Evolutionary conservation across 805 yeast species (phyloP).

Genomic region (Barnettozyma botsteinii): DNA sequence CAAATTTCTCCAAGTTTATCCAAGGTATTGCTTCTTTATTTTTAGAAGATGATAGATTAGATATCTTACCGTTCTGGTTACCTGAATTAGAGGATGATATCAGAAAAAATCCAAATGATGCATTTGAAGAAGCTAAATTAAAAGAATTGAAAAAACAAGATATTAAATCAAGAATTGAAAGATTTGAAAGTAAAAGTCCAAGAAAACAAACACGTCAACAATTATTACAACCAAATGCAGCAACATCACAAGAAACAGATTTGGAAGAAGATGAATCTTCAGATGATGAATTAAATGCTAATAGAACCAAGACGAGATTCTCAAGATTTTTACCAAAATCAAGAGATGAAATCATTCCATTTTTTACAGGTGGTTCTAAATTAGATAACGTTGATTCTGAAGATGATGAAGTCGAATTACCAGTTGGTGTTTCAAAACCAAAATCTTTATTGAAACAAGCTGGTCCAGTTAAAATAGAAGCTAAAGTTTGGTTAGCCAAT

Average conservation of each 20-base stretch:
- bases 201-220: slow-evolving; percentile 1
- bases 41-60: slow-evolving; percentile 86
- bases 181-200: slow-evolving; percentile 18
- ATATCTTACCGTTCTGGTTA: slow-evolving; percentile 90
- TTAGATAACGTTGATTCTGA: slow-evolving; percentile 67
- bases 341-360: slow-evolving; percentile 30
- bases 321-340: slow-evolving; percentile 26
- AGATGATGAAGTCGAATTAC: slow-evolving; percentile 79
- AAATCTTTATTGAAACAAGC: slow-evolving; percentile 72
- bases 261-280: slow-evolving; percentile 55
- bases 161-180: slow-evolving; percentile 32
- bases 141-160: slow-evolving; percentile 44
- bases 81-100: slow-evolving; percentile 81
- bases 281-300: slow-evolving; percentile 29
- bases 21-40: slow-evolving; percentile 89
- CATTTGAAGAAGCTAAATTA: slow-evolving; percentile 59
- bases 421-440: slow-evolving; percentile 87
- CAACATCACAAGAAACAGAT: slow-evolving; percentile 32
- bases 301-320: slow-evolving; percentile 4
- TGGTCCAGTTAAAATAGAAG: slow-evolving; percentile 91
- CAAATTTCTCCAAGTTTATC: slow-evolving; percentile 85
- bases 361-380: slow-evolving; percentile 37
- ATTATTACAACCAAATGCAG: slow-evolving; percentile 2
- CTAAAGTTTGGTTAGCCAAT: slow-evolving; percentile 97
- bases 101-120: slow-evolving; percentile 72